These are phyloP conservation scores for Pichia phayaonensis DNA, from an alignment of 805 yeast genomes.

Conservation along the genomic window DNA sequence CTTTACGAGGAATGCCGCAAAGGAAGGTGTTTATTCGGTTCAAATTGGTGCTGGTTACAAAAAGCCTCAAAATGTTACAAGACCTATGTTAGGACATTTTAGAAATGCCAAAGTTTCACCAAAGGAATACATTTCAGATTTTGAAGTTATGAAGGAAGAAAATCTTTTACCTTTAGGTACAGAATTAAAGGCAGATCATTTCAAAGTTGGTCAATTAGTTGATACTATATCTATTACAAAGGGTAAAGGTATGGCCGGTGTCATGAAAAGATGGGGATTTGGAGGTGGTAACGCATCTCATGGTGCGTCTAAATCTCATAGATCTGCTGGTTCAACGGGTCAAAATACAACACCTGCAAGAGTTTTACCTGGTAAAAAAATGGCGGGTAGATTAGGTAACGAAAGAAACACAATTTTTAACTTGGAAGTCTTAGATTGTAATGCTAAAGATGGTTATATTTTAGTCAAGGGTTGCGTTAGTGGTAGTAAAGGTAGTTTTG, in stretches of 20 bases:
- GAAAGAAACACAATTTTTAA: conserved; percentile 67
- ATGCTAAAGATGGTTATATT: conserved; percentile 73
- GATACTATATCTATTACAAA: conserved; percentile 74
- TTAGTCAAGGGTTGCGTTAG: conserved; percentile 86
- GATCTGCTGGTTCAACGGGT: conserved; percentile 97
- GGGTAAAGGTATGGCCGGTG: conserved; percentile 98
- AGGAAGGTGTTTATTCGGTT: conserved; percentile 78
- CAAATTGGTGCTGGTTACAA: conserved; percentile 74
- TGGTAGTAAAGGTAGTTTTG: conserved; percentile 73
- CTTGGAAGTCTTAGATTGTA: conserved; percentile 67
- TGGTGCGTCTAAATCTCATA: conserved; percentile 89
- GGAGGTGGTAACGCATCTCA: conserved; percentile 87
- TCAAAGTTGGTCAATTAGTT: conserved; percentile 73
- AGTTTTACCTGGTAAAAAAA: conserved; percentile 91
- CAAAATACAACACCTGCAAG: conserved; percentile 94
- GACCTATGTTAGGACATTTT: conserved; percentile 67
- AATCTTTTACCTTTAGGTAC: conserved; percentile 75
- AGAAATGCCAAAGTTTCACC: conserved; percentile 79
- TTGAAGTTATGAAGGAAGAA: conserved; percentile 59
- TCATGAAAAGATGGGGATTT: conserved; percentile 92
- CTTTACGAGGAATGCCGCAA: conserved; percentile 57
- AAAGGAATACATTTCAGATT: conserved; percentile 66
- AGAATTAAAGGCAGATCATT: conserved; percentile 74
- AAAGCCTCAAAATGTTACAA: conserved; percentile 54
- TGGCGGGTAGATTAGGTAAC: conserved; percentile 97